phyloP scores from a whole-genome alignment of 2,329 filamentous ascomycete genomes.

The Cryphonectria parasitica region DNA sequence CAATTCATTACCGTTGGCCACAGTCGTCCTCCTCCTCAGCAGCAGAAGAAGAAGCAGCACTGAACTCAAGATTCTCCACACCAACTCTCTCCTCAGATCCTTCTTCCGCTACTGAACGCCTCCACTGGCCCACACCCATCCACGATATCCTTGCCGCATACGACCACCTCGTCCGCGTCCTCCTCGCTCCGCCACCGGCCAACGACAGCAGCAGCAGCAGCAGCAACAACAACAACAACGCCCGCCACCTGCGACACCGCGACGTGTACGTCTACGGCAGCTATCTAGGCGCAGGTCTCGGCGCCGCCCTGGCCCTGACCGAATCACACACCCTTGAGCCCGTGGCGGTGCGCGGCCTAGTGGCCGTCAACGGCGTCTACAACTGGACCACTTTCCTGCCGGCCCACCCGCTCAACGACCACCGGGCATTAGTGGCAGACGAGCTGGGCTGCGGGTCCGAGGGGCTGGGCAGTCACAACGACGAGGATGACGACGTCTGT shows the following conservation, averaged over 20 bases:
- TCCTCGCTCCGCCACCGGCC: conserved; percentile 45
- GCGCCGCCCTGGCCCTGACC: conserved; percentile 60
- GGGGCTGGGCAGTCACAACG: conserved; percentile 35
- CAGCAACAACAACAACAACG: conserved; percentile 16
- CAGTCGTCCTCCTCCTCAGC: not conserved
- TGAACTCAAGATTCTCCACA: too few relatives aligned
- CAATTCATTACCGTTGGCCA: conserved; percentile 65
- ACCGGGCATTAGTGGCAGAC: conserved; percentile 31
- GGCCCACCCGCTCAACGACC: conserved; percentile 51
- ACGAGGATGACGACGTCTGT: conserved; percentile 36
- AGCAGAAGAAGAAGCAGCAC: too few relatives aligned
- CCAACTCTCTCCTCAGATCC: not conserved
- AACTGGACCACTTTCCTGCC: conserved; percentile 66
- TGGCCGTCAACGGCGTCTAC: conserved; percentile 64
- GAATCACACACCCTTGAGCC: conserved; percentile 50
- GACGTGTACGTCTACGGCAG: conserved; percentile 58
- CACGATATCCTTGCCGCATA: conserved; percentile 61
- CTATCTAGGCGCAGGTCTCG: conserved; percentile 61
- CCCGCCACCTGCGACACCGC: conserved; percentile 39
- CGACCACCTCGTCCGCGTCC: conserved; percentile 52
- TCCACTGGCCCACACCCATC: conserved; percentile 59
- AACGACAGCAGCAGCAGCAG: conserved; percentile 12
- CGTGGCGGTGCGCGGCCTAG: conserved; percentile 56
- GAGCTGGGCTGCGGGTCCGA: conserved; percentile 12
- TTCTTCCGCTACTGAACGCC: conserved; percentile 27